Evolutionary conservation across 495 filamentous ascomycete species (phyloP), one percentile per base, ranked within the genome.

Genomic region (Schizothecium vesticola): DNA sequence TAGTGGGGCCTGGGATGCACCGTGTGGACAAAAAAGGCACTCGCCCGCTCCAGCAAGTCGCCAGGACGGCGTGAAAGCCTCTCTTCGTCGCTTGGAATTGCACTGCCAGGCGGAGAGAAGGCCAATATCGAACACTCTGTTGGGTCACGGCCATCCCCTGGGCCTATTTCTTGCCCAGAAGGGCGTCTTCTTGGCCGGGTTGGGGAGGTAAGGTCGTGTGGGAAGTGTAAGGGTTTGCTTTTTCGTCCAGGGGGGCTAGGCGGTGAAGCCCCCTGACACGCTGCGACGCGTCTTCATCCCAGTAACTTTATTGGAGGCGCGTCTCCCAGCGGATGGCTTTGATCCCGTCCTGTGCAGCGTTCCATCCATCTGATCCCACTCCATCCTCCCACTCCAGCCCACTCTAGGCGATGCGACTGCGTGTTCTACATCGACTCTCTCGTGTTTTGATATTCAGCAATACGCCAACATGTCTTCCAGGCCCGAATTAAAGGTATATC

Each of bases 401-500:
- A 11, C 26, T 16, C 24, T 33, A 19, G 65, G 31, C 56, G 55
- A 67, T 67, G 51, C 31, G 24, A 64, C 33, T 63, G 59, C 33
- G 31, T 7, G n/a, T 11, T 61, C 25, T 36, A 36, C 57, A 33
- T n/a, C 57, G 3, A 31, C 9, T 33, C 57, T 36, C 28, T 13
- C 28, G 57, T 67, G 24, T 61, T 57, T 33, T 64, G 5, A 58
- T 51, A 66, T 0, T 23, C 33, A 56, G 21, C 24, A 28, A 25
- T 61, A 51, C 11, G 51, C 69, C 68, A 83, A 68, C 16, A 98
- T 97, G 94, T 90, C 90, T 79, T 96, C 93, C 43, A 84, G 94
- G 72, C 94, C 94, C 63, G 94, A 98, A 74, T 79, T 97, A 43
- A 97, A 93, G 87, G 92, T 92, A 80, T 68, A 61, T 56, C n/a